Base-by-base conservation (phyloP, 192 early-diverging fungal genomes). In the Rhizophagus prolifer region DNA sequence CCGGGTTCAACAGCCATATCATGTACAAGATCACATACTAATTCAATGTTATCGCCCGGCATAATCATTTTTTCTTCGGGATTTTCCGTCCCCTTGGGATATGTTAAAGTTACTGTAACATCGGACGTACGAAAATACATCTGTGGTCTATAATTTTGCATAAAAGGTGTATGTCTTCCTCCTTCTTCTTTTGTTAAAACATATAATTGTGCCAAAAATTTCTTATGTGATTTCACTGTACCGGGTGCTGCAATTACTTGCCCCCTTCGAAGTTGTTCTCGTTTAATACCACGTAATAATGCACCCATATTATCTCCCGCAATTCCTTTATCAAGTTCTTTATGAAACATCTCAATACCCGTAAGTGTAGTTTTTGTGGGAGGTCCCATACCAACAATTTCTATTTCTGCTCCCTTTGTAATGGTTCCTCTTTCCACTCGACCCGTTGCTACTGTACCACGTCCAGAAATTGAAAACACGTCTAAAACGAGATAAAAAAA, bases 291-390 rank as follows among this genome's bases (percentile, higher is more conserved):
- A 85, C 97, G 96, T 73, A 99, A 88, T 64, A 98, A 90, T 38
- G 95, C 94, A 70, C 97, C 96, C 90, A 97, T 97, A 89, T 99
- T 97, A 84, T 99, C 96, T 84, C 97, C 96, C 74, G 97, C 95
- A 83, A 97, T 93, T 80, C 95, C 97, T 80, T 90, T 90, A 81
- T 97, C 96, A 70, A 99, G 92, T 90, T 97, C 94, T 88, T 99
- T 98, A 90, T 96, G 96, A 95, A 97, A 97, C 96, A 98, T 98
- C 84, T 99, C 97, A 75, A 99, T 91, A 76, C 96, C 95, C n/a
- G 95, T 99, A 72, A 98, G 86, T 21, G 89, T 96, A 73, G 96
- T 97, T 91, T 96, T 97, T 78, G 91, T 84, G 67, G 91, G 92
- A 26, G 89, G 85, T 23, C 96, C 96, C 81, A 91, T 95, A 71